phyloP scores from a whole-genome alignment of 2,329 filamentous ascomycete genomes.

The Hymenoscyphus repandus region DNA sequence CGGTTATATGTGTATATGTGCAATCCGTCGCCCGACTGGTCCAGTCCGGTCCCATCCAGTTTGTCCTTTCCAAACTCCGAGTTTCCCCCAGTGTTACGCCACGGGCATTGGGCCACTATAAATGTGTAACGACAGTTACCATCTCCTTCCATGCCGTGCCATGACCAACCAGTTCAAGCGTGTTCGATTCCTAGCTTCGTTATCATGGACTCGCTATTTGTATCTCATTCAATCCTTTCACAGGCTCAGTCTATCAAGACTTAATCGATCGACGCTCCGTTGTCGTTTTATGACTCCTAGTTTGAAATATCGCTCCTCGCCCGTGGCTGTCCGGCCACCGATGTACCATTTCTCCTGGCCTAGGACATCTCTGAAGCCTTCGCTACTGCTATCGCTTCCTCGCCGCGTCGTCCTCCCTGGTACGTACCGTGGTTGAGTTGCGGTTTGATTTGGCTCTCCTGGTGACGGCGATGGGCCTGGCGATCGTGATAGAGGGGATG shows the following conservation, averaged over 20 bases:
- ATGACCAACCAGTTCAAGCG: no score
- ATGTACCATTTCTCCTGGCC: conserved; percentile 79
- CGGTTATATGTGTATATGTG: no score
- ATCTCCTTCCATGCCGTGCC: no score
- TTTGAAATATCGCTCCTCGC: conserved; percentile 80
- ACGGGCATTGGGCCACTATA: no score
- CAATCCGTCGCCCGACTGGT: no score
- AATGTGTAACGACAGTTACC: no score
- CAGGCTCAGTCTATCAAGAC: conserved; percentile 69
- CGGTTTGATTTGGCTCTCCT: background rate
- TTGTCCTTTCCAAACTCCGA: no score
- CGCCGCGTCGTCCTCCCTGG: conserved; percentile 31
- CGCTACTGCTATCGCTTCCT: conserved; percentile 69
- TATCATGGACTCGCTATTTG: no score
- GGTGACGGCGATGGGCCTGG: conserved; percentile 13
- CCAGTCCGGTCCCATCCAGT: no score
- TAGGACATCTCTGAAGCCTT: conserved; percentile 68
- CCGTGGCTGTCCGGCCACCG: conserved; percentile 66
- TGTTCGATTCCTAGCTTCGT: no score
- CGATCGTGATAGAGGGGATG: conserved; percentile 23
- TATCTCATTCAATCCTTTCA: no score
- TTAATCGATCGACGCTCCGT: conserved; percentile 68
- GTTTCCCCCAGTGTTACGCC: no score
- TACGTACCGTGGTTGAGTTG: conserved; percentile 11
- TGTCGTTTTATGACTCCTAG: conserved; percentile 69